phyloP scores from a whole-genome alignment of 345 rosid genomes.

The Gossypium anomalum region DNA sequence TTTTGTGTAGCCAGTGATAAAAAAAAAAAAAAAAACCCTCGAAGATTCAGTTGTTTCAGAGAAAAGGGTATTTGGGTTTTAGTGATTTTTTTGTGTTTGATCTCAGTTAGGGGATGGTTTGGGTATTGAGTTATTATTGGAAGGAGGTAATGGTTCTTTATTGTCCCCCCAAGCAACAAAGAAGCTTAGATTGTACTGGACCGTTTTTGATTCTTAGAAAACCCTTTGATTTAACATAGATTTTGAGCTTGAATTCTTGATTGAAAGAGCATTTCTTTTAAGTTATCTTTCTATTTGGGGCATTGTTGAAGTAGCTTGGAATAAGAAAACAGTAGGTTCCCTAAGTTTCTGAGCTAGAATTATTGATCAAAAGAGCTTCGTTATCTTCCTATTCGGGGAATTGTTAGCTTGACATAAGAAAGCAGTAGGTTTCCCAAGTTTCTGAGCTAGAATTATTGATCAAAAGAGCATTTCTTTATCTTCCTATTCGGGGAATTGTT shows the following conservation, averaged over 20 bases:
- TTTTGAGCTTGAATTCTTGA: too few species aligned
- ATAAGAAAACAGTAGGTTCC: too few species aligned
- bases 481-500: conserved; percentile 13
- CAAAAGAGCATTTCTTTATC: conserved; percentile 7
- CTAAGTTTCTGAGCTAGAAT: neutral
- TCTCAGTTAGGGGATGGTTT: conserved; percentile 28
- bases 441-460: conserved; percentile 5
- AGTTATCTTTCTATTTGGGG: too few species aligned
- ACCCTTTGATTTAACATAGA: conserved; percentile 27
- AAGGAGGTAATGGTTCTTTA: conserved; percentile 33
- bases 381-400: too few species aligned
- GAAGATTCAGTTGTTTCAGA: conserved; percentile 10
- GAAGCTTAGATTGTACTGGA: conserved; percentile 25
- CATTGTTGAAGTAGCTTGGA: too few species aligned
- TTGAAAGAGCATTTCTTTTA: too few species aligned
- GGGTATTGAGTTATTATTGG: conserved; percentile 20
- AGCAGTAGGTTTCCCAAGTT: too few species aligned
- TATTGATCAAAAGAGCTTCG: too few species aligned
- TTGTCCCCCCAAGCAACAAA: conserved; percentile 21
- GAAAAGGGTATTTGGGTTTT: conserved; percentile 18
- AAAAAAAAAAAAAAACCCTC: neutral
- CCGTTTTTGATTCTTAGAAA: conserved; percentile 28
- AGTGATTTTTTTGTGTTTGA: conserved; percentile 15
- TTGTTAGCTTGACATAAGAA: too few species aligned
- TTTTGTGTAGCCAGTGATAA: conserved; percentile 20